These are phyloP conservation scores for Nicotiana otophora DNA, from an alignment of 257 asterid genomes.

Conservation along the genomic window DNA sequence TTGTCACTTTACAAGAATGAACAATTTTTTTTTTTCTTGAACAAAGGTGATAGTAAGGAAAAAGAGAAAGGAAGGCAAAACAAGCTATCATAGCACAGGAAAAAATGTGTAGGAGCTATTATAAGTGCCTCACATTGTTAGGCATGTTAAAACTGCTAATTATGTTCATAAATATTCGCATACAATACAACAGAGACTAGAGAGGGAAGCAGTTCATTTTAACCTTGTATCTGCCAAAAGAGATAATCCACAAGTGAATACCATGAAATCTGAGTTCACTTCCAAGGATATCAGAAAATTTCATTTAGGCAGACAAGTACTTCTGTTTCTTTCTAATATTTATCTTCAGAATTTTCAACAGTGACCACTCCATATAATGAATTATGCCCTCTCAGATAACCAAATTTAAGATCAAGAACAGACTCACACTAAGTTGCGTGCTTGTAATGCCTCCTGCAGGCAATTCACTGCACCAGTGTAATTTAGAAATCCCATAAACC, in stretches of 20 bases:
- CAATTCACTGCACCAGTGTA: constrained; percentile 67
- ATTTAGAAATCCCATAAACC: constrained; percentile 90
- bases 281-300: not conserved
- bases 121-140: not conserved
- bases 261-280: not conserved
- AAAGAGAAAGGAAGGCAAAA: not conserved
- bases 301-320: not conserved
- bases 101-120: not conserved
- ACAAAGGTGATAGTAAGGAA: not conserved
- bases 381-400: not conserved
- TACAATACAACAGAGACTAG: not conserved
- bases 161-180: not conserved
- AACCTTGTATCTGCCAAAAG: constrained; percentile 10
- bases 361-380: not conserved
- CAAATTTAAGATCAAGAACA: not conserved
- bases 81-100: not conserved
- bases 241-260: not conserved
- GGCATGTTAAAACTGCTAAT: not conserved
- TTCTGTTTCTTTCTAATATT: not conserved
- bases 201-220: not conserved
- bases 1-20: too few relatives aligned
- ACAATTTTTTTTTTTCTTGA: too few relatives aligned
- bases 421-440: constrained; percentile 34
- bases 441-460: constrained; percentile 49
- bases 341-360: not conserved